Conservation (phyloP, 495 filamentous ascomycete genomes). For the Penicillium angulare region DNA sequence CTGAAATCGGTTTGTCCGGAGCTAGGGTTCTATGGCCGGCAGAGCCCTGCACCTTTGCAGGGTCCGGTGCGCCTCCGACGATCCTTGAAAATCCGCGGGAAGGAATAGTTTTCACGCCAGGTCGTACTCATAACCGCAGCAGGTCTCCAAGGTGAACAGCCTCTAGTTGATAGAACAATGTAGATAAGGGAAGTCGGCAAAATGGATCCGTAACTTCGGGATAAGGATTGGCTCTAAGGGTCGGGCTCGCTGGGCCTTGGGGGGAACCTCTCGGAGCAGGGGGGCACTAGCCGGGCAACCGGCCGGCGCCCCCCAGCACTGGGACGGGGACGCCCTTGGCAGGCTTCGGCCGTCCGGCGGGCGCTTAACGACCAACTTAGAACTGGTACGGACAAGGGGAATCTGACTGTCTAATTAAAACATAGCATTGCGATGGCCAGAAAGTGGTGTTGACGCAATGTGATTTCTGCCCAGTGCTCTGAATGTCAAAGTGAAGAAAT, state of each 20-base stretch:
- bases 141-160: conserved; percentile 72
- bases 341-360: conserved; percentile 61
- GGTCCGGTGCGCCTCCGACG: conserved; percentile 64
- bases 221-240: conserved; percentile 73
- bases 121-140: conserved; percentile 68
- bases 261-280: conserved; percentile 32
- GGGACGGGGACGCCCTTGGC: conserved; percentile 55
- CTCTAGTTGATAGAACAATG: conserved; percentile 74
- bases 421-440: conserved; percentile 66
- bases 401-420: conserved; percentile 76
- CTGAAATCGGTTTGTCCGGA: conserved; percentile 56
- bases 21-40: conserved; percentile 23
- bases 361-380: conserved; percentile 65
- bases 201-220: conserved; percentile 71
- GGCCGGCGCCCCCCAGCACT: conserved; percentile 53
- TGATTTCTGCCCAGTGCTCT: conserved; percentile 79
- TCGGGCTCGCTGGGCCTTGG: conserved; percentile 33
- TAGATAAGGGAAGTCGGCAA: conserved; percentile 68
- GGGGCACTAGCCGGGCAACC: conserved; percentile 52
- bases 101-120: conserved; percentile 65
- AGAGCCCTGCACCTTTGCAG: conserved; percentile 61
- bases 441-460: conserved; percentile 77
- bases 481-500: conserved; percentile 64
- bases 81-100: conserved; percentile 69
- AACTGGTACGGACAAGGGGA: conserved; percentile 71